Evolutionary conservation across 2,329 filamentous ascomycete genomes (phyloP), one percentile per base, ranked within the genome.

Genomic region (Trichophyton simii): DNA sequence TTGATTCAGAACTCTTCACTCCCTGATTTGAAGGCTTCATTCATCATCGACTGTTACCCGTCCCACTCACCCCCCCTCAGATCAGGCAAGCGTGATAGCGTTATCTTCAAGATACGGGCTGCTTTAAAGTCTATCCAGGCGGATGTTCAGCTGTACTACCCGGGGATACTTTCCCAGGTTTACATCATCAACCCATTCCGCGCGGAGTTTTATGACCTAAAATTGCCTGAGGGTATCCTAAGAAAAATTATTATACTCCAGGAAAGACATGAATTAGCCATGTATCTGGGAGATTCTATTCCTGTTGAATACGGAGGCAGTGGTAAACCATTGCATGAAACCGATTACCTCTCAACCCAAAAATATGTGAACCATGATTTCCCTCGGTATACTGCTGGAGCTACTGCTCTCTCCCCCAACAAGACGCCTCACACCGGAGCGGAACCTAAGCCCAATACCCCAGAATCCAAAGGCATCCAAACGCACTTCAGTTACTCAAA

Each of bases 21-120:
- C 18, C 22, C n/a, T 15, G 31, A 28, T 3, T 31, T 62, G 20
- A 25, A 55, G 18, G 57, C 41, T 3, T 18, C 60, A 7, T 42
- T 62, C 18, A 44, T 62, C 15, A 8, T 62, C 13, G 57, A 62
- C 18, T 62, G 60, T 25, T 46, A 36, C 22, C 60, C 31, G 9
- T 59, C 41, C 20, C 15, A 8, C 11, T 9, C 5, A 5, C 7
- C 5, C 8, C 11, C 38, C 9, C 15, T 18, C 8, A 4, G 6
- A 15, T 25, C 8, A 38, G 15, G 13, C 38, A n/a, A 7, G 8
- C 1, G 3, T 3, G 18, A 15, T 4, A 46, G 28, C 8, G 55
- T 59, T 55, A 44, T 57, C 1, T 31, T 22, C 31, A n/a, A 20
- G 3, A 5, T 62, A 9, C 11, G 13, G 6, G 8, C 25, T 28